A percentile compares a stretch with the other conserved stretches of the same genome.
phyloP scores from a whole-genome alignment of 768 basidiomycete species.

The Mycena olivaceomarginata region DNA sequence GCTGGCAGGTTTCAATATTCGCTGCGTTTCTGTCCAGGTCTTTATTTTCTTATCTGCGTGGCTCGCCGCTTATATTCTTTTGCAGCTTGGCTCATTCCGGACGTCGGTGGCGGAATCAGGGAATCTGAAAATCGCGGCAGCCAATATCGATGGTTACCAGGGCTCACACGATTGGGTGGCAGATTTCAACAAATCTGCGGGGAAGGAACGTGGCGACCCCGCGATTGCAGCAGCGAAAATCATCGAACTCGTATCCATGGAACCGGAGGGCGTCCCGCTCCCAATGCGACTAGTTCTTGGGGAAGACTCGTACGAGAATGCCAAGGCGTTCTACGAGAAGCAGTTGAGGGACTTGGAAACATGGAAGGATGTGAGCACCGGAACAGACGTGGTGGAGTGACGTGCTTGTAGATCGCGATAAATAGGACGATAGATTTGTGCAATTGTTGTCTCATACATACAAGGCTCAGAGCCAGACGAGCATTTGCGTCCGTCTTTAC shows the following conservation, averaged over 20 bases:
- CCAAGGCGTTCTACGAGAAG: constrained; percentile 10
- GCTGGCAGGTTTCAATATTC: constrained; percentile 16
- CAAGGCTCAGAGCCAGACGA: no score
- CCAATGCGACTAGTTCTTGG: constrained; percentile 40
- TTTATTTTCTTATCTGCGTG: not conserved
- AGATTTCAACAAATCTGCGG: constrained; percentile 28
- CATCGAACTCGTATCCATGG: constrained; percentile 36
- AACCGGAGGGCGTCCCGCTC: constrained; percentile 14
- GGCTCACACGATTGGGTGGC: constrained; percentile 30
- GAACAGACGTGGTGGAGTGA: constrained; percentile 24
- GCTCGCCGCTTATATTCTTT: not conserved
- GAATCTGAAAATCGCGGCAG: constrained; percentile 30
- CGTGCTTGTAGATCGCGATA: no score
- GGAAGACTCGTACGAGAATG: constrained; percentile 23
- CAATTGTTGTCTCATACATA: no score
- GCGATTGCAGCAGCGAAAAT: constrained; percentile 38
- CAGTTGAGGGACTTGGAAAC: constrained; percentile 16
- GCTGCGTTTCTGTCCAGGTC: constrained; percentile 35
- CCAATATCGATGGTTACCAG: constrained; percentile 39
- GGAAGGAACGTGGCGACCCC: constrained; percentile 42
- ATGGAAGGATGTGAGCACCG: constrained; percentile 33
- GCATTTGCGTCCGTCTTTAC: no score
- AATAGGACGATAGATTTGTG: no score
- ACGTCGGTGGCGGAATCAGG: constrained; percentile 40
- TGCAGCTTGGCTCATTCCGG: constrained; percentile 40